Evolutionary conservation across 148 eudicot species (phyloP).

Genomic region (Cornus controversa): DNA sequence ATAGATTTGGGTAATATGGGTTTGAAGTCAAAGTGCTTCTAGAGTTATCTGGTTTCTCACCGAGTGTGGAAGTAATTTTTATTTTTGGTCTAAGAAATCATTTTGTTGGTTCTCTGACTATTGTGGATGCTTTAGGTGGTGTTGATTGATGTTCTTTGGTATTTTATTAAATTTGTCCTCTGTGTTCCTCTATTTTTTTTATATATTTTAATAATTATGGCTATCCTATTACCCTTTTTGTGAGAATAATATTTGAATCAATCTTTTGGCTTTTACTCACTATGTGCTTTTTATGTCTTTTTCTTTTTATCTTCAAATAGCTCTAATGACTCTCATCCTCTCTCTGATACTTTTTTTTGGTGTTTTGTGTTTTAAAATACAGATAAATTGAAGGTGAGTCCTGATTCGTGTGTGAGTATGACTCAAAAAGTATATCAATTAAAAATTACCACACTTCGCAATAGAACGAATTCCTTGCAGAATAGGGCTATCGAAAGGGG

Average conservation of each 20-base stretch:
- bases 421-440: no score
- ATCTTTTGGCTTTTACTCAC: no score
- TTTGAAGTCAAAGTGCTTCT: background rate
- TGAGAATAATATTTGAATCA: background rate
- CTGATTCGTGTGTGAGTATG: no score
- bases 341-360: background rate
- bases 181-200: background rate
- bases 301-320: slow-evolving; percentile 2
- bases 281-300: no score
- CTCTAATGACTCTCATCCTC: background rate
- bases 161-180: background rate
- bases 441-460: no score
- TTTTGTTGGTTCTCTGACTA: no score
- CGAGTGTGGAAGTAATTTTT: background rate
- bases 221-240: background rate
- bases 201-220: background rate
- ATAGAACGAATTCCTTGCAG: no score
- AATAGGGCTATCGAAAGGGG: no score
- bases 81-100: background rate
- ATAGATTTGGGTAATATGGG: background rate
- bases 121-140: background rate
- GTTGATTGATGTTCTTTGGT: background rate
- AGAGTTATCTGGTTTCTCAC: slow-evolving; percentile 1
- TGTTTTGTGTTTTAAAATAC: background rate
- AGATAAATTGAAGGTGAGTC: slow-evolving; percentile 17